A percentile compares a stretch with the other conserved stretches of the same genome.
These are phyloP conservation scores for Trichosporon faecale DNA, from an alignment of 1,284 basidiomycete genomes.

Conservation along the genomic window DNA sequence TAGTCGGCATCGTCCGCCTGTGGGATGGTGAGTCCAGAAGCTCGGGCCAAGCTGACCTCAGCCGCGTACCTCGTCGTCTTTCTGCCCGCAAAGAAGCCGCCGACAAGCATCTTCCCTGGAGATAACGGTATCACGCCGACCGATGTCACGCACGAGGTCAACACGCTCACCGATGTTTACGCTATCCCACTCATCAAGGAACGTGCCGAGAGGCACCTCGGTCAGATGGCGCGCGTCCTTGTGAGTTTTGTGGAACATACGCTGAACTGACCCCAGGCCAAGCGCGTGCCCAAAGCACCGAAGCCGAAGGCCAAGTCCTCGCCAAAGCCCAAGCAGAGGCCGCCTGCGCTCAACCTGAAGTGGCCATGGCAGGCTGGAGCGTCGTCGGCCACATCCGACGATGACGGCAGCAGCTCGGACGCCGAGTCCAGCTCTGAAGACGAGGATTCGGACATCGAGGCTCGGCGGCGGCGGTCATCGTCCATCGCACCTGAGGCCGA, in stretches of 20 bases:
- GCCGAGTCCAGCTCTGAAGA: conserved; percentile 18
- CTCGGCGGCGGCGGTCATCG: conserved; percentile 18
- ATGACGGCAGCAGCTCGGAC: conserved; percentile 14
- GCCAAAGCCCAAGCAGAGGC: conserved; percentile 19
- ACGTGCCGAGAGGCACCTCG: conserved; percentile 28
- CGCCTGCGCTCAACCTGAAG: background rate
- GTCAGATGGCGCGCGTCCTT: conserved; percentile 27
- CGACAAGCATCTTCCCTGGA: conserved; percentile 34
- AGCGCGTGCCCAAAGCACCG: conserved; percentile 23
- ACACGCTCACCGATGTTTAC: conserved; percentile 39
- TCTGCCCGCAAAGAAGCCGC: conserved; percentile 31
- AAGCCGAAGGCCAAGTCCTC: conserved; percentile 7
- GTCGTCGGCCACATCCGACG: conserved; percentile 14
- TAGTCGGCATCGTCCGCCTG: conserved; percentile 47
- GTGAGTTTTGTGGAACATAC: conserved; percentile 14
- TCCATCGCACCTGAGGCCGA: conserved; percentile 38
- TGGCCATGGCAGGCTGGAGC: background rate
- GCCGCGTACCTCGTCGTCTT: conserved; percentile 50
- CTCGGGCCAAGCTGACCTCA: conserved; percentile 20
- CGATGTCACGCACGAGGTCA: conserved; percentile 33
- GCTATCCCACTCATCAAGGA: conserved; percentile 38
- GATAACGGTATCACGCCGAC: conserved; percentile 23
- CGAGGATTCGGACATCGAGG: conserved; percentile 8
- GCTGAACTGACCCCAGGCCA: conserved; percentile 21
- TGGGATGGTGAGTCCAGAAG: conserved; percentile 46